Conservation (phyloP, 805 yeast species). For the Candida arabinofermentans region DNA sequence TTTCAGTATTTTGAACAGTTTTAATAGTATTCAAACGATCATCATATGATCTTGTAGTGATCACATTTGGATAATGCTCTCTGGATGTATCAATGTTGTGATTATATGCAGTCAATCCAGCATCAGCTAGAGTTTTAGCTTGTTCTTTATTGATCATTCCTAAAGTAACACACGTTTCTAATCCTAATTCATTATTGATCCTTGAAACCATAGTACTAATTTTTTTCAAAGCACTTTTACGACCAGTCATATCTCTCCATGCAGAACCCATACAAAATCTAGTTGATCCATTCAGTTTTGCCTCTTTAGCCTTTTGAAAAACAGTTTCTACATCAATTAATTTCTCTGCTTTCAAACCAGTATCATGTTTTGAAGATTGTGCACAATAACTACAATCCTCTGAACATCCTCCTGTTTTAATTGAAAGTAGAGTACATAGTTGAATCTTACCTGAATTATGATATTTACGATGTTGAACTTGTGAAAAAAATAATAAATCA, state of each 20-base stretch:
- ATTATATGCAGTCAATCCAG: conserved; percentile 78
- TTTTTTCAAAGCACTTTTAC: conserved; percentile 60
- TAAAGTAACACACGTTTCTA: conserved; percentile 78
- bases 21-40: conserved; percentile 65
- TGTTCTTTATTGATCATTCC: conserved; percentile 75
- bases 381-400: conserved; percentile 83
- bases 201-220: conserved; percentile 62
- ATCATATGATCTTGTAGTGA: conserved; percentile 66
- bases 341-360: conserved; percentile 70
- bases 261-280: conserved; percentile 86
- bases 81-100: conserved; percentile 80
- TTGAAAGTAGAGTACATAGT: conserved; percentile 68
- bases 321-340: conserved; percentile 61
- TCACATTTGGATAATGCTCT: conserved; percentile 70
- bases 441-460: conserved; percentile 72
- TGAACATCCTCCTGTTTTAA: conserved; percentile 77
- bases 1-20: conserved; percentile 53
- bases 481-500: conserved; percentile 58
- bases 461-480: conserved; percentile 58
- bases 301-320: conserved; percentile 56
- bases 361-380: conserved; percentile 63
- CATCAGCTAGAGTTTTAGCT: conserved; percentile 51
- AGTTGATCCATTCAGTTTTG: conserved; percentile 68
- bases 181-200: conserved; percentile 54
- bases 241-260: conserved; percentile 81